These are phyloP conservation scores for Phaeomoniella chlamydospora DNA, from an alignment of 2,329 filamentous ascomycete genomes.

Conservation along the genomic window DNA sequence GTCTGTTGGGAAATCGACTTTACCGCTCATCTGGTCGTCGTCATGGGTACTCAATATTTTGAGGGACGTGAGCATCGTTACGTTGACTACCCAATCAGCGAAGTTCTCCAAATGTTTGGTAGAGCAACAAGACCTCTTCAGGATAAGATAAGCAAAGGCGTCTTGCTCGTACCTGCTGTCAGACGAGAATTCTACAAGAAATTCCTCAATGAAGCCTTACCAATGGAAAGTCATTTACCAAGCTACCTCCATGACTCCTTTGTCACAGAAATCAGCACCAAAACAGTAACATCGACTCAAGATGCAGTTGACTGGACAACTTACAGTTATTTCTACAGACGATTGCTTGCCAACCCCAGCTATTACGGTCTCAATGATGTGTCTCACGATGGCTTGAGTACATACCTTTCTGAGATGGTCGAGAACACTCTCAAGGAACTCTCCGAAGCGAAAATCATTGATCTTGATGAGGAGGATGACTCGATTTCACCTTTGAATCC, in stretches of 20 bases:
- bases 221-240: slow-evolving; percentile 87
- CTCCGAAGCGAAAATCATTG: slow-evolving; percentile 84
- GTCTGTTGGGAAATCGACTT: slow-evolving; percentile 91
- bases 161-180: slow-evolving; percentile 90
- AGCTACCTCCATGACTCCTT: slow-evolving; percentile 90
- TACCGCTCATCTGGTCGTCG: slow-evolving; percentile 77
- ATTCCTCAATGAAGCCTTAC: slow-evolving; percentile 89
- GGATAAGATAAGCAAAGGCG: slow-evolving; percentile 71
- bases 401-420: slow-evolving; percentile 85
- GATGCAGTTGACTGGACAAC: slow-evolving; percentile 98
- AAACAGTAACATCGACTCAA: slow-evolving; percentile 87
- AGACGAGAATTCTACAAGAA: slow-evolving; percentile 99
- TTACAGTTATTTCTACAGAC: slow-evolving; percentile 95
- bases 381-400: slow-evolving; percentile 84
- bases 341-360: slow-evolving; percentile 86
- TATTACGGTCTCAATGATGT: slow-evolving; percentile 86
- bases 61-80: slow-evolving; percentile 95
- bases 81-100: slow-evolving; percentile 86
- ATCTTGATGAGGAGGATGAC: slow-evolving; percentile 88
- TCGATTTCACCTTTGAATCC: slow-evolving; percentile 80
- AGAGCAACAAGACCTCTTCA: slow-evolving; percentile 68
- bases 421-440: slow-evolving; percentile 86
- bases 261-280: slow-evolving; percentile 91
- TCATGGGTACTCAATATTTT: slow-evolving; percentile 97
- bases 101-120: slow-evolving; percentile 95